Evolutionary conservation across 768 basidiomycete genomes (phyloP).

Genomic region (Lepiota venenata): DNA sequence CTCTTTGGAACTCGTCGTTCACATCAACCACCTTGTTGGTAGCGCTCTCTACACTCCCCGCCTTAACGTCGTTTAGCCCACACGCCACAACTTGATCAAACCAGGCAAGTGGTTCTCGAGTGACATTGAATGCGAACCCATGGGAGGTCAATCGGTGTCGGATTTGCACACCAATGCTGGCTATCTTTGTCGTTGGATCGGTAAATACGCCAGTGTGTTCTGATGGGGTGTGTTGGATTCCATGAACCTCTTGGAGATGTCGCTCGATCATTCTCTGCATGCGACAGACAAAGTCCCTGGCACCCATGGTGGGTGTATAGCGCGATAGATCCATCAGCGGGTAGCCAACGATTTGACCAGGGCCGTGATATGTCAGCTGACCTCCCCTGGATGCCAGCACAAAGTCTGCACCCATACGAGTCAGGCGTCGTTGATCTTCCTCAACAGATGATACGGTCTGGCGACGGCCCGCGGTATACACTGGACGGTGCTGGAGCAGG

Average conservation of each 20-base stretch:
- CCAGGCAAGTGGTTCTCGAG: constrained; percentile 77
- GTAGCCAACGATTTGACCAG: constrained; percentile 96
- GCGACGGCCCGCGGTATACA: constrained; percentile 92
- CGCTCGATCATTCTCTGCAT: constrained; percentile 70
- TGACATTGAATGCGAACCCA: constrained; percentile 92
- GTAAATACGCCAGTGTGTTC: constrained; percentile 92
- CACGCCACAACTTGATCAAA: constrained; percentile 90
- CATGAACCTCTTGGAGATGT: constrained; percentile 60
- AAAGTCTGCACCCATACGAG: constrained; percentile 83
- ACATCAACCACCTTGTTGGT: constrained; percentile 37
- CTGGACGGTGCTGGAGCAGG: constrained; percentile 87
- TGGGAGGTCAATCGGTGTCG: constrained; percentile 93
- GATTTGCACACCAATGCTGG: constrained; percentile 95
- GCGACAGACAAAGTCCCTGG: constrained; percentile 81
- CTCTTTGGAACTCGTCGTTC: constrained; percentile 45
- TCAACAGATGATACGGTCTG: constrained; percentile 62
- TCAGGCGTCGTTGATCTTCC: constrained; percentile 61
- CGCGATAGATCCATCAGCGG: constrained; percentile 88
- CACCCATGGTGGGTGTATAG: constrained; percentile 64
- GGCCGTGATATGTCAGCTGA: constrained; percentile 95
- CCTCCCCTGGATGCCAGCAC: constrained; percentile 82
- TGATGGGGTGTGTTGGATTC: constrained; percentile 52
- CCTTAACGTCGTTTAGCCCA: constrained; percentile 80
- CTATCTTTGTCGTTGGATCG: constrained; percentile 77
- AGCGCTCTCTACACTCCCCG: constrained; percentile 60